Evolutionary conservation across 108 stramenopile genomes (phyloP), one percentile per base, ranked within the genome.

Genomic region (Pseudonitzschia pungens): DNA sequence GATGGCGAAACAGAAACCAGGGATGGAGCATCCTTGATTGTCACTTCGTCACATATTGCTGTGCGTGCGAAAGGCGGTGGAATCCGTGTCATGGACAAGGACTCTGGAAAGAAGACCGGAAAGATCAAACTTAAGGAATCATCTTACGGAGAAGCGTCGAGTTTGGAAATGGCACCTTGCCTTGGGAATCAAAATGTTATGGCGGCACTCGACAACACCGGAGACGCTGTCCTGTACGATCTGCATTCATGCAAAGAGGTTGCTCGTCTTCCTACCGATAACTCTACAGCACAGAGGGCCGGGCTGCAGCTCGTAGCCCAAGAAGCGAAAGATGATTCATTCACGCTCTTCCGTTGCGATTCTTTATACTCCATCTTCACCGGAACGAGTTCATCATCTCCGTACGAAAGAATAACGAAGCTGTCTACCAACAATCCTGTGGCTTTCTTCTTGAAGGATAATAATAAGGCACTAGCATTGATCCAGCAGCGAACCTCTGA

Each of bases 91-190:
- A 77, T 77, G 77, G 62, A 71, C 33, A 51, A 36, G 44, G 62
- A 53, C 22, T 58, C 70, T n/a, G 77, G 77, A n/a, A 77, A 71
- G 45, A 77, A 77, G 70, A 41, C 65, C 33, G 77, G 77, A 43
- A 77, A 77, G 56, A 52, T 28, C 27, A 51, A 22, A 12, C 4
- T 48, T 6, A 27, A 12, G 11, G 26, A 27, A 31, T 18, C 64
- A 24, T 42, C 21, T 20, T 24, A 42, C 24, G 64, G 33, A 65
- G 64, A 41, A 12, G 64, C 18, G 42, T 43, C 64, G 21, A 44
- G 41, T 21, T 22, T 65, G 40, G 64, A 65, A 43, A 70, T 70
- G 40, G 12, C 14, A 41, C 15, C 51, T 40, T 70, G 70, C 21
- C 20, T n/a, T 29, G 40, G 40, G 40, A 53, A 70, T 36, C n/a